Percentiles rank a stretch among this genome's conserved stretches.
These are phyloP conservation scores for Lantana camara DNA, from an alignment of 257 asterid genomes.

Conservation along the genomic window DNA sequence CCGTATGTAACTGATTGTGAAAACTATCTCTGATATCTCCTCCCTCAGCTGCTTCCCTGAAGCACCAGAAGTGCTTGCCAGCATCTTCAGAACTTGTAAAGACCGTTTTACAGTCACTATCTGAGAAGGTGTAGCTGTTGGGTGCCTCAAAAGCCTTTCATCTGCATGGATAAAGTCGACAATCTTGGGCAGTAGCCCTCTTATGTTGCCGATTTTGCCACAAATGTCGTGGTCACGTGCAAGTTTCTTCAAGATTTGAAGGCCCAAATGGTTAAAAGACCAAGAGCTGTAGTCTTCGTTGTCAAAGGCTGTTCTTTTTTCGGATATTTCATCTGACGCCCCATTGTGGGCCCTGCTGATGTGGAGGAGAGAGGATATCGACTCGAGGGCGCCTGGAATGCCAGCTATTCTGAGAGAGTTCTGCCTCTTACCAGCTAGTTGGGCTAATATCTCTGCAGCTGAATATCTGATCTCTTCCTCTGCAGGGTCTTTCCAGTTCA, in stretches of 20 bases:
- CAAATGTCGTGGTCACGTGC: slow-evolving; percentile 88
- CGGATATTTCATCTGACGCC: slow-evolving; percentile 72
- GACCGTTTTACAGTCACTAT: slow-evolving; percentile 69
- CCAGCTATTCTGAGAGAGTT: slow-evolving; percentile 77
- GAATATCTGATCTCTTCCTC: slow-evolving; percentile 84
- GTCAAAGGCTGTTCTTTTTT: slow-evolving; percentile 52
- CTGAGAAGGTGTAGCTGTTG: slow-evolving; percentile 59
- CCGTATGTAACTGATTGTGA: slow-evolving; percentile 74
- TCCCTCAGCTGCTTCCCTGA: slow-evolving; percentile 74
- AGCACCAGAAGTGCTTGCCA: slow-evolving; percentile 67
- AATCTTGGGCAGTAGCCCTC: slow-evolving; percentile 78
- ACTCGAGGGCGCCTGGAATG: slow-evolving; percentile 81
- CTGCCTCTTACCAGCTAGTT: slow-evolving; percentile 64
- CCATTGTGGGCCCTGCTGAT: slow-evolving; percentile 49
- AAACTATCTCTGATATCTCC: slow-evolving; percentile 83
- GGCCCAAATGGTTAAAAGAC: slow-evolving; percentile 85
- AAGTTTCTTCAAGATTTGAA: slow-evolving; percentile 79
- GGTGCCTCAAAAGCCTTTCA: slow-evolving; percentile 53
- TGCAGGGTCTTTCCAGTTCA: slow-evolving; percentile 85
- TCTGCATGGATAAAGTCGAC: slow-evolving; percentile 80
- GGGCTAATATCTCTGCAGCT: slow-evolving; percentile 71
- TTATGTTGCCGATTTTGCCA: slow-evolving; percentile 78
- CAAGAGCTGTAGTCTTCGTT: slow-evolving; percentile 54
- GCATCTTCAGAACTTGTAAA: slow-evolving; percentile 76
- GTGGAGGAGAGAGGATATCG: slow-evolving; percentile 74